Base-by-base conservation (phyloP, 139 green algal genomes). In the Asterochloris erici region DNA sequence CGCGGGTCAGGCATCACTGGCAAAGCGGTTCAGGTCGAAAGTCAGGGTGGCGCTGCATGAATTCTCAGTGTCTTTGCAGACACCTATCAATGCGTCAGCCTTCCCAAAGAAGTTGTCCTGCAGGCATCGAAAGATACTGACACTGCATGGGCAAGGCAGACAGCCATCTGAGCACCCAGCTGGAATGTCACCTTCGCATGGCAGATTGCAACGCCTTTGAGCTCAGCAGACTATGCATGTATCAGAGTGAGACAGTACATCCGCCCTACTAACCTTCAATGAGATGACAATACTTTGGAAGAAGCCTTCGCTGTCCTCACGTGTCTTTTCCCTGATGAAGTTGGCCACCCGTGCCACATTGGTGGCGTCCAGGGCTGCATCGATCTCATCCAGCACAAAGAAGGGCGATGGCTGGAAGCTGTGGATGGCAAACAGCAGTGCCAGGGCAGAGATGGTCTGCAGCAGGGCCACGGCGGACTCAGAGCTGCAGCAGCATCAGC, bases 321-420 rank as follows among this genome's bases (percentile, higher is more conserved):
- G 88, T 14, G 95, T 97, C 81, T 92, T 91, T 63, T 85, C 75
- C 16, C 91, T 90, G 76, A 99, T 96, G 91, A 98, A 99, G 73
- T 90, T 88, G 15, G 96, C 96, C 64, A 99, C 95, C 0, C 92
- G 89, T 21, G 93, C 91, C 60, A 99, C 95, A 83, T 99, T 99
- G 78, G 91, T 91, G 21, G 96, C 95, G 86, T 99, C 97, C 78
- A 99, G 90, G 0, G 95, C 95, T 0, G 95, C 95, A 81, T 98
- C 94, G 24, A 97, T 88, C 91, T 99, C 97, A 86, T 99, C 97
- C 74, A 99, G 91, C 54, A 99, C 95, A 86, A 99, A 99, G 85
- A 99, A 99, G 23, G 96, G 96, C 2, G 94, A 96, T 2, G 95
- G 93, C 54, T 94, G 90, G 90, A 92, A 98, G 69, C 85, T 94